Base-by-base conservation (phyloP, 306 rosid genomes). In the Quercus cerris region DNA sequence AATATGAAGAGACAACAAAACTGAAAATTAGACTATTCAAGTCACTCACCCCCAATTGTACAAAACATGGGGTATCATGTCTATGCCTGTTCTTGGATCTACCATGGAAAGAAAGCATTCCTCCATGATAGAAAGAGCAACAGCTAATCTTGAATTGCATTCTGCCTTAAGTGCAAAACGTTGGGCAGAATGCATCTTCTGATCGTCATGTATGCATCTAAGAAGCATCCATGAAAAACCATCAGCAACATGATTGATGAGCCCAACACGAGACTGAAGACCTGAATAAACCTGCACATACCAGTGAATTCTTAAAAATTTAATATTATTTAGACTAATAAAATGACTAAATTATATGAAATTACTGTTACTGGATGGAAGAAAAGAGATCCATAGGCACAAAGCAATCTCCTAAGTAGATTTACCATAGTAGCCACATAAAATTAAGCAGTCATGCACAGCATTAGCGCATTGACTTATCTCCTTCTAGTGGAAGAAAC, bases 121-220 rank as follows among this genome's bases (percentile, higher is more conserved):
- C 88, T 91, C 98, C 99, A 95, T 91, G 73, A 95, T 91, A 66
- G 99, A 86, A 80, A 95, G 97, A 81, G 99, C 97, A 82, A 95
- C 96, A 63, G 97, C 93, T 85, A 95, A 79, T 83, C 90, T 95
- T 57, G 96, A 89, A 79, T 93, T 95, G 93, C 98, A 95, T 73
- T 93, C 88, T 10, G 99, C 99, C 88, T 93, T 95, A 80, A 91
- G 87, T 58, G 97, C 96, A 86, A 95, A 79, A 84, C 99, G 87
- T 73, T 90, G 96, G 58, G 97, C 90, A 63, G 98, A 95, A 86
- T 83, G 92, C 85, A 88, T 85, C 84, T 91, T 93, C 83, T 90
- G 99, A 87, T 95, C 99, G 67, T 89, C 93, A 8, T 86, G 94
- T 79, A 95, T 91, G 86, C 99, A 93, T 88, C 85, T 91, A 76